Conservation (phyloP, 1,284 basidiomycete genomes). For the Laetiporus sulphureus region DNA sequence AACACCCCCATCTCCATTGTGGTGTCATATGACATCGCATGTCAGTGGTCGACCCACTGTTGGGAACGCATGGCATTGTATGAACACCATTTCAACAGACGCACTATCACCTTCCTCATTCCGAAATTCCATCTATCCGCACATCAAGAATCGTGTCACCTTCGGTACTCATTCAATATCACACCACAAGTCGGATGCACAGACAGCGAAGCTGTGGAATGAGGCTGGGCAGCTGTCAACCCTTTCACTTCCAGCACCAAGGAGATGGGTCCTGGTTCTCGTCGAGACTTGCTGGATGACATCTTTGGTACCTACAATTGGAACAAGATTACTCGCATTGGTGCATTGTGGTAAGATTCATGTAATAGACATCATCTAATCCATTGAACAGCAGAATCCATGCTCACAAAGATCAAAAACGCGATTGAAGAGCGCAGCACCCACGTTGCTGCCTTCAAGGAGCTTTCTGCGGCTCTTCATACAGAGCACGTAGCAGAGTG, state of each 20-base stretch:
- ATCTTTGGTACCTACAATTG: slow-evolving; percentile 7
- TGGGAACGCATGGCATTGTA: slow-evolving; percentile 4
- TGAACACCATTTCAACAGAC: background rate
- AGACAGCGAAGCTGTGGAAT: slow-evolving; percentile 8
- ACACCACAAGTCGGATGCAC: slow-evolving; percentile 2
- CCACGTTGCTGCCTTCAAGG: no score
- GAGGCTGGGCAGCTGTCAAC: slow-evolving; percentile 4
- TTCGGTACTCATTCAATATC: slow-evolving; percentile 6
- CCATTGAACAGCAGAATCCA: no score
- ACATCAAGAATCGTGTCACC: slow-evolving; percentile 3
- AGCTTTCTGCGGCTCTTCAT: no score
- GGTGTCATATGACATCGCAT: slow-evolving; percentile 14
- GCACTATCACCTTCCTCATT: background rate
- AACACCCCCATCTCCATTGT: background rate
- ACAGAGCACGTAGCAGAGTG: no score
- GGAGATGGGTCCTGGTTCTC: slow-evolving; percentile 13
- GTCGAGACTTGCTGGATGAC: slow-evolving; percentile 12
- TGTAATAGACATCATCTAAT: no score
- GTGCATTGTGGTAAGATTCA: no score
- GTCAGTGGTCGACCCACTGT: slow-evolving; percentile 8
- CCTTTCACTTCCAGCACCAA: slow-evolving; percentile 4
- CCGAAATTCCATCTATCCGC: slow-evolving; percentile 8
- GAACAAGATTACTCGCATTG: slow-evolving; percentile 1
- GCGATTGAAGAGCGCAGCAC: no score
- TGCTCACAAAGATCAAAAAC: no score